Conservation (phyloP, 176 grass and related monocot species). For the Phyllostachys edulis region DNA sequence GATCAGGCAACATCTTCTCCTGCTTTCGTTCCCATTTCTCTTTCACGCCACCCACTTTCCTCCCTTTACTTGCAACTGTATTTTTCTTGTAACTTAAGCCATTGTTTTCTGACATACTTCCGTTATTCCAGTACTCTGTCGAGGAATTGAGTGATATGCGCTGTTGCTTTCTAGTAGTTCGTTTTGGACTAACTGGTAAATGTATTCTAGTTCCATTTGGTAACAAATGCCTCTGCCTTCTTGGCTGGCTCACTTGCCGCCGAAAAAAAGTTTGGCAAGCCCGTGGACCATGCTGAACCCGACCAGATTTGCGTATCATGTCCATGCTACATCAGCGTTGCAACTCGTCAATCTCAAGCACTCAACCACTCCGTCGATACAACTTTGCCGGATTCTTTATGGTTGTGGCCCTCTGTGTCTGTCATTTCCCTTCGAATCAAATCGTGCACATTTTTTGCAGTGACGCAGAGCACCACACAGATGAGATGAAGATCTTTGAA, state of each 20-base stretch:
- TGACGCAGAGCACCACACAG: background rate
- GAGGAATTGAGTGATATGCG: background rate
- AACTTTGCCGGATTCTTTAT: background rate
- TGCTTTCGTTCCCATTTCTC: slow-evolving; percentile 28
- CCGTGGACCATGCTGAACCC: background rate
- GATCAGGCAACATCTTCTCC: slow-evolving; percentile 10
- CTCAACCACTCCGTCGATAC: background rate
- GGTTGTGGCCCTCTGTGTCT: background rate
- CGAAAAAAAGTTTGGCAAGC: background rate
- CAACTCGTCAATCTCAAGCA: slow-evolving; percentile 12
- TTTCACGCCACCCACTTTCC: slow-evolving; percentile 18
- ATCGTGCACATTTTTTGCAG: background rate
- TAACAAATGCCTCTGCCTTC: slow-evolving; percentile 15
- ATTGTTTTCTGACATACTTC: slow-evolving; percentile 7
- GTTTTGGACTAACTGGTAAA: background rate
- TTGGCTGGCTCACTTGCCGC: background rate
- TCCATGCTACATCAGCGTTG: background rate
- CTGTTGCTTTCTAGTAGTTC: slow-evolving; percentile 20
- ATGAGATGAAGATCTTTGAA: background rate
- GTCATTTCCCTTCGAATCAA: background rate
- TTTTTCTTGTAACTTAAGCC: slow-evolving; percentile 40
- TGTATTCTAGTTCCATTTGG: slow-evolving; percentile 13
- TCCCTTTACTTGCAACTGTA: background rate
- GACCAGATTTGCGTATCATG: background rate
- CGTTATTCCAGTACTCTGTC: background rate